These are phyloP conservation scores for Endothia cerciana DNA, from an alignment of 2,329 filamentous ascomycete genomes.

Conservation along the genomic window DNA sequence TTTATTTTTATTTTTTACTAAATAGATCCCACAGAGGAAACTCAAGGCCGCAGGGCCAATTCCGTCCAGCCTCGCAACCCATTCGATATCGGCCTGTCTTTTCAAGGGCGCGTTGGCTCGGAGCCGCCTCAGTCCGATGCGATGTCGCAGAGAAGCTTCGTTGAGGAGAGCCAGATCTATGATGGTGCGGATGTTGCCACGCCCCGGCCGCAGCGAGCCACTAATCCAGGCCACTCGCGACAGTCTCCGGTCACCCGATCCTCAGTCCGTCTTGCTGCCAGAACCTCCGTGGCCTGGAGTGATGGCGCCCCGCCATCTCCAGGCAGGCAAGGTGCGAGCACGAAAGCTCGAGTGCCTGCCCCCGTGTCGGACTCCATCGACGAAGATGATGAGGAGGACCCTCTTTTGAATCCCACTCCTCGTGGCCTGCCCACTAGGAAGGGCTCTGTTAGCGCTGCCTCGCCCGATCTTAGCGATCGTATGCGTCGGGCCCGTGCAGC, in stretches of 20 bases:
- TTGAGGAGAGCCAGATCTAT: conserved; percentile 35
- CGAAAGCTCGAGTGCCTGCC: not conserved
- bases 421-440: not conserved
- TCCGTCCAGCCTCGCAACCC: conserved; percentile 4
- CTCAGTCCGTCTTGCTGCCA: conserved; percentile 15
- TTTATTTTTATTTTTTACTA: too few relatives aligned
- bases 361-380: conserved; percentile 14
- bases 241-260: conserved; percentile 10
- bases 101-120: conserved; percentile 1
- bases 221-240: not conserved
- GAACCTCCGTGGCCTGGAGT: not conserved
- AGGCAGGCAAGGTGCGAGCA: not conserved
- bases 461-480: conserved; percentile 10
- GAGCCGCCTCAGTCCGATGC: conserved; percentile 21
- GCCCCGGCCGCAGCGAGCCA: conserved; percentile 14
- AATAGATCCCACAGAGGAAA: not conserved
- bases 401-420: conserved; percentile 7
- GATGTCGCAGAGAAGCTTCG: conserved; percentile 31
- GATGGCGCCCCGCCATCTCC: not conserved
- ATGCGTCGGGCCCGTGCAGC: conserved; percentile 5
- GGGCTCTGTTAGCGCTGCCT: not conserved
- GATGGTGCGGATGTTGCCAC: conserved; percentile 32
- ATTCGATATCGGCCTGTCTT: not conserved
- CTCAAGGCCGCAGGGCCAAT: not conserved
- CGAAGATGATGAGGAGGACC: conserved; percentile 19